Evolutionary conservation across 768 basidiomycete genomes (phyloP).

Genomic region (Baorangia bicolor): DNA sequence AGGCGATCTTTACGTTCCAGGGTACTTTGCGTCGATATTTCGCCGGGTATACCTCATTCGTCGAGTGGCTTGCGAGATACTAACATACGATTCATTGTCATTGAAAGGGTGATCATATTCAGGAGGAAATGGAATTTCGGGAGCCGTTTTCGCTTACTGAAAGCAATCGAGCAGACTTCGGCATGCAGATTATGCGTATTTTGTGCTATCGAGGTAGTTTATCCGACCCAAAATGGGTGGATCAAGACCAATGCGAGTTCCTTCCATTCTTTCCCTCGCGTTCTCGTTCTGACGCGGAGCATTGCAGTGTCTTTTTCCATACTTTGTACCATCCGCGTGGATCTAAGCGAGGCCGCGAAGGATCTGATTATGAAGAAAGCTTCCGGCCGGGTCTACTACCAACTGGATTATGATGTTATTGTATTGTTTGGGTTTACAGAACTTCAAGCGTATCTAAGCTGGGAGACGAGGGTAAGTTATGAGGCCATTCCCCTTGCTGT

Average conservation of each 20-base stretch:
- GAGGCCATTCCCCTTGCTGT: not conserved
- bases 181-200: constrained; percentile 2
- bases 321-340: not conserved
- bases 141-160: constrained; percentile 11
- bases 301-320: constrained; percentile 3
- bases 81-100: no score
- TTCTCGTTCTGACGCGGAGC: not conserved
- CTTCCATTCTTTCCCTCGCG: not conserved
- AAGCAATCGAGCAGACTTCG: not conserved
- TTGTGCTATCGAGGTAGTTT: constrained; percentile 11
- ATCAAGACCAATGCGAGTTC: constrained; percentile 11
- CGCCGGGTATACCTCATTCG: not conserved
- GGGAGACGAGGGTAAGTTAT: constrained; percentile 7
- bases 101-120: constrained; percentile 2
- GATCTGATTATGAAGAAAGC: not conserved
- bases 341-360: not conserved
- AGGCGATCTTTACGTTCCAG: constrained; percentile 10
- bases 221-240: constrained; percentile 13
- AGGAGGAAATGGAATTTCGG: constrained; percentile 7
- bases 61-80: not conserved
- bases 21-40: constrained; percentile 14
- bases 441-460: constrained; percentile 4
- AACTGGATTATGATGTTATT: constrained; percentile 15
- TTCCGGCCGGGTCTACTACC: constrained; percentile 2
- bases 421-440: constrained; percentile 10